Evolutionary conservation across 2,329 filamentous ascomycete species (phyloP), one percentile per base, ranked within the genome.

Genomic region (Colletotrichum cordylinicola): DNA sequence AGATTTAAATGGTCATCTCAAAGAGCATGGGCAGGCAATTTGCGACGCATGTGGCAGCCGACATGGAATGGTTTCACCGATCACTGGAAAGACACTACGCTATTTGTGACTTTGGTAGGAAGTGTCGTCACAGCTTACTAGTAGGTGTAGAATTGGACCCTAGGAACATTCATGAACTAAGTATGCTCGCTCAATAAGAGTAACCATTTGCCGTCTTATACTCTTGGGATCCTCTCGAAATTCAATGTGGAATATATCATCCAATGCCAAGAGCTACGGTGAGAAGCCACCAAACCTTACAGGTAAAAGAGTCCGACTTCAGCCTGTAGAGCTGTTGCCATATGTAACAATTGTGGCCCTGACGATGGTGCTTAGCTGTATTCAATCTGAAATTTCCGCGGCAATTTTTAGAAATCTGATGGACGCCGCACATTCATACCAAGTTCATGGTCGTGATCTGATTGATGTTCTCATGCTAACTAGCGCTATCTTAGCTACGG

Each of bases 61-160:
- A 52, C 9, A 13, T 21, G n/a, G n/a, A 21, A 10, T 48, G 39
- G 18, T 48, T 48, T 12, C 39, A 48, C 0, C 39, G n/a, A 48
- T 18, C 39, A 1, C 1, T 48, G 18, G n/a, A n/a, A 1, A 48
- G 9, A 0, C 0, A 48, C 18, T 18, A 7, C 39, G 18, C 6
- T 5, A 48, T 48, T 48, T 48, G 39, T 1, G 39, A n/a, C 9
- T 21, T 48, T 12, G 18, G 39, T 1, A 48, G 39, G 0, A 48
- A 48, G 39, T 48, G 39, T 48, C 18, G n/a, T 48, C 39, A 43
- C 6, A 48, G 39, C 39, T 9, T 48, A n/a, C 18, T 48, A 1
- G n/a, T 9, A n/a, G 39, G 39, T 3, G 18, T 48, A 18, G 39
- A 48, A 4, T 48, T 48, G 9, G 39, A 48, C 43, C 4, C 6